Evolutionary conservation across 1,139 yeast genomes (phyloP).

Genomic region (Meyerozyma guilliermondii): DNA sequence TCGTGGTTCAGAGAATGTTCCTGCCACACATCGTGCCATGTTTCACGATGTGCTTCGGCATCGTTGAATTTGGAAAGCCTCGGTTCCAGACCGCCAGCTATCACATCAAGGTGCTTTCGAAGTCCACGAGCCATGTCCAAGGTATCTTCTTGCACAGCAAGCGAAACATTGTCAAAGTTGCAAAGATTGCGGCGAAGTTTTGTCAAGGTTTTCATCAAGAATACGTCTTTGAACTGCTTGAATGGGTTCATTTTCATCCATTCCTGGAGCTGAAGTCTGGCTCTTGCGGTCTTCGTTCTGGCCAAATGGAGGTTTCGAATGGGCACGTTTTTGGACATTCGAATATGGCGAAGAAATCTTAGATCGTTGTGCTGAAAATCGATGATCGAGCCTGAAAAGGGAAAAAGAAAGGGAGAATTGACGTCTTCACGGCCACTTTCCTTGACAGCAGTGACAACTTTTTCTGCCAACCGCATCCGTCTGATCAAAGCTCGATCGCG

Average conservation of each 20-base stretch:
- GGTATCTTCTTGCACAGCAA: slow-evolving; percentile 1
- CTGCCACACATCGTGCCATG: slow-evolving; percentile 3
- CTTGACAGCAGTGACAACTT: neutral
- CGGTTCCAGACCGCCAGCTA: neutral
- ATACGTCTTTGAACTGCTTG: slow-evolving; percentile 25
- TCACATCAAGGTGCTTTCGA: neutral
- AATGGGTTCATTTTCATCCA: slow-evolving; percentile 40
- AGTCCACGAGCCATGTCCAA: neutral
- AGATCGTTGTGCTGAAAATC: slow-evolving; percentile 36
- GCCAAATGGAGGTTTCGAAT: slow-evolving; percentile 8
- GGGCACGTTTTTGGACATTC: slow-evolving; percentile 5
- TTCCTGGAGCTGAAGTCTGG: slow-evolving; percentile 29
- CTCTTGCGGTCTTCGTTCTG: slow-evolving; percentile 10
- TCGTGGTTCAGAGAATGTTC: slow-evolving; percentile 2
- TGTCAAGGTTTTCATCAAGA: slow-evolving; percentile 12
- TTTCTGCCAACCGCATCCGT: neutral
- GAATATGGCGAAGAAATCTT: slow-evolving; percentile 19
- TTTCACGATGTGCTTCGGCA: neutral
- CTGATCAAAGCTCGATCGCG: neutral
- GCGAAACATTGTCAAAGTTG: neutral
- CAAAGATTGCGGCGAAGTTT: neutral
- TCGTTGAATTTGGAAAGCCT: neutral
- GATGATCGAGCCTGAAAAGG: slow-evolving; percentile 25
- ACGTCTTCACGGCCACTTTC: neutral
- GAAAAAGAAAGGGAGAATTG: slow-evolving; percentile 7